Evolutionary conservation across 805 yeast species (phyloP).

Genomic region (Starmera dryadoides): DNA sequence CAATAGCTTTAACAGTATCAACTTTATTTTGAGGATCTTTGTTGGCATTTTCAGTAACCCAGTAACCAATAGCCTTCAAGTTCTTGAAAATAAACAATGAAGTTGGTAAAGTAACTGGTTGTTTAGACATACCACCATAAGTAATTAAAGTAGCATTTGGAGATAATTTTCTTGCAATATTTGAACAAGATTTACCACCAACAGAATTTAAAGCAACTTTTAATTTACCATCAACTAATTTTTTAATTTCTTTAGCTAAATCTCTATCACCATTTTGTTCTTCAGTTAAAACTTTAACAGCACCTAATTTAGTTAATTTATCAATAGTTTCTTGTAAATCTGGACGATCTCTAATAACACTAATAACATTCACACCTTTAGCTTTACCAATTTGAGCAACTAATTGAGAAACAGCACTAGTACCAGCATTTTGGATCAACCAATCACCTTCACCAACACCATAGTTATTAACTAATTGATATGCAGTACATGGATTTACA

Average conservation of each 20-base stretch:
- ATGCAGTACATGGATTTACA: constrained; percentile 92
- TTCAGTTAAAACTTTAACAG: constrained; percentile 83
- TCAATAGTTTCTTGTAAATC: constrained; percentile 55
- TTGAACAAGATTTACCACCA: constrained; percentile 82
- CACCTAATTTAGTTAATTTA: constrained; percentile 62
- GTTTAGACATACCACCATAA: constrained; percentile 96
- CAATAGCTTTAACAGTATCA: constrained; percentile 45
- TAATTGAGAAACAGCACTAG: constrained; percentile 88
- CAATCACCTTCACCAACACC: constrained; percentile 49
- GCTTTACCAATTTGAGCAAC: constrained; percentile 82
- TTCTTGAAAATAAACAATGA: constrained; percentile 86
- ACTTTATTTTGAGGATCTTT: constrained; percentile 54
- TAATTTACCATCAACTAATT: constrained; percentile 45
- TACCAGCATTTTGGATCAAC: constrained; percentile 95
- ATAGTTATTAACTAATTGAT: constrained; percentile 73
- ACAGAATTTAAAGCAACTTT: constrained; percentile 86
- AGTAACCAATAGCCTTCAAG: constrained; percentile 79
- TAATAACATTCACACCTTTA: constrained; percentile 75
- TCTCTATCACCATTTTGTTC: constrained; percentile 67
- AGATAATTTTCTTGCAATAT: constrained; percentile 75
- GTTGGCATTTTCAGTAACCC: constrained; percentile 73
- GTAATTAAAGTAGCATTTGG: constrained; percentile 74
- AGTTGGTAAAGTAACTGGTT: constrained; percentile 90
- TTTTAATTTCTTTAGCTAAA: constrained; percentile 52
- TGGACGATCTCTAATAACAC: constrained; percentile 82